Base-by-base conservation (phyloP, 306 rosid species). In the Begonia fuchsioides region DNA sequence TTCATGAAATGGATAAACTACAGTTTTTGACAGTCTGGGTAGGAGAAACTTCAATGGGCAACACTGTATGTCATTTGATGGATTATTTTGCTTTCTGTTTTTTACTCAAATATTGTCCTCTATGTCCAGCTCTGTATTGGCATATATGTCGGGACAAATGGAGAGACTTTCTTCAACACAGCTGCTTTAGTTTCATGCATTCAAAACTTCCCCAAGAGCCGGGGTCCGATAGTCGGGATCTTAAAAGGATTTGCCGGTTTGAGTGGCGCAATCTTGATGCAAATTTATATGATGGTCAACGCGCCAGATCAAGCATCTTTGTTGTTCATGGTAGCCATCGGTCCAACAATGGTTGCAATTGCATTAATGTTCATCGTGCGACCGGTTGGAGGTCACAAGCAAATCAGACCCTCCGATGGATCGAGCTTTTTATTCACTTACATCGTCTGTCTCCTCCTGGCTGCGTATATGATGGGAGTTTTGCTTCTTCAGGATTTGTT, bases 161-260 rank as follows among this genome's bases (percentile, higher is more conserved):
- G 97, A 13, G 95, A 84, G 74, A 84, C 95, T 50, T 90, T 80
- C 87, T 90, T 84, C 79, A 90, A 90, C 68, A 90, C 95, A 32
- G 94, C 70, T 66, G 63, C 95, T 56, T 69, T 90, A 8, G 95
- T 90, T 44, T 75, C 98, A 51, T 77, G 94, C 47, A 87, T 90
- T 43, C 95, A 90, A 72, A 90, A 85, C 67, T 90, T 90, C 60
- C 98, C 98, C 13, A 83, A 85, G 72, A 90, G 87, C 57, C 69
- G 95, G 38, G 98, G 98, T 26, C 95, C 92, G 0, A 72, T 90
- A 38, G 98, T 90, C 5, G 98, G 98, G 61, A 85, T 90, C 53
- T 70, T 90, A 5, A 90, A 90, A 69, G 98, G 98, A 11, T 84
- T 90, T 71, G 95, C 93, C 1, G 95, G 98, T 44, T 71, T 90